A percentile compares a stretch with the other conserved stretches of the same genome.
phyloP scores from a whole-genome alignment of 2,329 filamentous ascomycete genomes.

The Colletotrichum lupini region DNA sequence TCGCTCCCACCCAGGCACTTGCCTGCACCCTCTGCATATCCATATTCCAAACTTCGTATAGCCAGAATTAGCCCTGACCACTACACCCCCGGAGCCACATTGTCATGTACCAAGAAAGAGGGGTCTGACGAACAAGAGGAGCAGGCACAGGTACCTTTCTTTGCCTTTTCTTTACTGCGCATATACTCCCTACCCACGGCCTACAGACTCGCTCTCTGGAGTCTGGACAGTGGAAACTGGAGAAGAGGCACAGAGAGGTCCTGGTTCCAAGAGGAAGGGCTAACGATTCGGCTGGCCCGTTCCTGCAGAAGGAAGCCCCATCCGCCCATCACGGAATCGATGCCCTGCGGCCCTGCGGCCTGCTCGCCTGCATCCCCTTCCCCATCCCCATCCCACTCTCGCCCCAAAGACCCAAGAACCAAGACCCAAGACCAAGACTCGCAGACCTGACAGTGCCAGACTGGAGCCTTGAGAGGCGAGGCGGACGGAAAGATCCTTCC shows the following conservation, averaged over 20 bases:
- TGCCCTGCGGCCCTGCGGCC: conserved; percentile 22
- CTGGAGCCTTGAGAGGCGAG: conserved; percentile 34
- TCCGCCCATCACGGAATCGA: conserved; percentile 31
- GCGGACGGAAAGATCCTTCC: conserved; percentile 33
- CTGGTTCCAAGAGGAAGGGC: conserved; percentile 3
- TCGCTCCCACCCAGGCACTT: conserved; percentile 32
- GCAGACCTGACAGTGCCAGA: background rate
- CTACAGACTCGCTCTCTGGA: too few relatives aligned
- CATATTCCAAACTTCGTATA: conserved; percentile 37
- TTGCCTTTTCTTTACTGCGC: background rate
- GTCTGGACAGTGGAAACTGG: background rate
- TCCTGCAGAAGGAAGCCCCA: conserved; percentile 31
- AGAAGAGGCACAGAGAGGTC: background rate
- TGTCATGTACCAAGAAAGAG: conserved; percentile 25
- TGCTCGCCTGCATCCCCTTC: background rate
- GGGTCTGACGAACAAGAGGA: conserved; percentile 12
- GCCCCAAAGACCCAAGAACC: background rate
- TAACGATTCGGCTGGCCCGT: conserved; percentile 33
- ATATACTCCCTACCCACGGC: too few relatives aligned
- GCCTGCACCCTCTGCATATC: conserved; percentile 33
- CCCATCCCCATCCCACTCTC: conserved; percentile 9
- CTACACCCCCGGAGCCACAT: conserved; percentile 29
- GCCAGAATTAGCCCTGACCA: conserved; percentile 33
- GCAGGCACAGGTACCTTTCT: background rate
- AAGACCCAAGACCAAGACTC: background rate